Evolutionary conservation across 2,329 filamentous ascomycete species (phyloP), one percentile per base, ranked within the genome.

Genomic region (Pyrenochaeta sp.): DNA sequence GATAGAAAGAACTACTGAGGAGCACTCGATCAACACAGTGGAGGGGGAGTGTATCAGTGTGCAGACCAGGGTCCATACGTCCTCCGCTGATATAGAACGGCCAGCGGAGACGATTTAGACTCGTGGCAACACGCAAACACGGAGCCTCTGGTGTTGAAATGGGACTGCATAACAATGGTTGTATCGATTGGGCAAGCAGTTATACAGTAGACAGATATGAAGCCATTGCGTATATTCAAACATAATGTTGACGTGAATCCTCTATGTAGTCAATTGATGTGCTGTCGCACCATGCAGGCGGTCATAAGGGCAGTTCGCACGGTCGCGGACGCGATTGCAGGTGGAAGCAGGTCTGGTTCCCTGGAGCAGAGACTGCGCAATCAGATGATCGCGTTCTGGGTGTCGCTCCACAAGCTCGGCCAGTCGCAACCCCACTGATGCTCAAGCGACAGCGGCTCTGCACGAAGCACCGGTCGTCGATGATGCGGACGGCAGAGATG

Each of bases 341-440:
- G 14, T 10, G 24, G 11, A 13, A 13, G 14, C 11, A 13, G 10
- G 4, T 10, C 10, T 10, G 10, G 11, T 5, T n/a, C 14, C 24
- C 24, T 13, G 24, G 24, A 27, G 24, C 24, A 11, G 24, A 27
- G 24, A 27, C 24, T 27, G 24, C 24, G 24, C 24, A 27, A 27
- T 27, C 24, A 27, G 24, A 27, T 13, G 24, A 47, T 53, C 38
- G 46, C 42, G 34, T 53, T 53, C 39, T 47, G 31, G 40, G 42
- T 51, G 39, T 53, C 50, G 30, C n/a, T 51, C 43, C 43, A 53
- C 40, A 53, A 53, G 36, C 47, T 53, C 6, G 38, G 43, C 35
- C 30, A 47, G 36, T 45, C 40, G 28, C 40, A 51, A 35, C 48
- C 43, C 6, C 42, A 53, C 36, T 53, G 36, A 53, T 50, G 41